These are phyloP conservation scores for Pinus albicaulis DNA, from an alignment of 75 land plant species.

Conservation along the genomic window DNA sequence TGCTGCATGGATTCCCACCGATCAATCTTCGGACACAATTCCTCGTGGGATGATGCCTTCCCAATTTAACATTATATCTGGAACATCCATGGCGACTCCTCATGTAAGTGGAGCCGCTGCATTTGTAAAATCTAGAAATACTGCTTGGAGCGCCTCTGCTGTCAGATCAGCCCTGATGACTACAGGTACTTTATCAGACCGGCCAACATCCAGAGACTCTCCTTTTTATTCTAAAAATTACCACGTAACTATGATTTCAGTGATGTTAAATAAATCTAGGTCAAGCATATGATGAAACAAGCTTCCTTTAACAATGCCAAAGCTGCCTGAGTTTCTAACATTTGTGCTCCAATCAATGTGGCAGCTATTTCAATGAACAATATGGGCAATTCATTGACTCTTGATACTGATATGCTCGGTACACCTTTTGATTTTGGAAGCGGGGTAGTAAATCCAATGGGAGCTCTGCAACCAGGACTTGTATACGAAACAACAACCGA, in stretches of 20 bases:
- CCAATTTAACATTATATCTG: constrained; percentile 52
- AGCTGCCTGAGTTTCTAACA: neutral
- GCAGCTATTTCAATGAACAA: no score
- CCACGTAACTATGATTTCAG: neutral
- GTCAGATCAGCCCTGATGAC: constrained; percentile 77
- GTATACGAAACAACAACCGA: no score
- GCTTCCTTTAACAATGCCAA: no score
- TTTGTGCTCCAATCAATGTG: neutral
- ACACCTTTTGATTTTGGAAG: constrained; percentile 20
- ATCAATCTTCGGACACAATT: neutral
- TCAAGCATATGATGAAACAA: no score
- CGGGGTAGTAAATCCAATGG: no score
- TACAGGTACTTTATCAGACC: constrained; percentile 30
- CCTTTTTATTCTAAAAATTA: no score
- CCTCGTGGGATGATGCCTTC: constrained; percentile 17
- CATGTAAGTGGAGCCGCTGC: constrained; percentile 71
- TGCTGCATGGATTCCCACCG: constrained; percentile 24
- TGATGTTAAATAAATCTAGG: no score
- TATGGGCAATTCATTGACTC: no score
- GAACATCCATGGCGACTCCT: constrained; percentile 83
- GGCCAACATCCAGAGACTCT: neutral
- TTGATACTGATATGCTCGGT: constrained; percentile 7
- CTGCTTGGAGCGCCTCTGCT: constrained; percentile 64
- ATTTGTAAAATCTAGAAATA: constrained; percentile 44
- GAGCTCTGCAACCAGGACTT: no score